Conservation (phyloP, 2,329 filamentous ascomycete species). For the Fusarium aywerte region DNA sequence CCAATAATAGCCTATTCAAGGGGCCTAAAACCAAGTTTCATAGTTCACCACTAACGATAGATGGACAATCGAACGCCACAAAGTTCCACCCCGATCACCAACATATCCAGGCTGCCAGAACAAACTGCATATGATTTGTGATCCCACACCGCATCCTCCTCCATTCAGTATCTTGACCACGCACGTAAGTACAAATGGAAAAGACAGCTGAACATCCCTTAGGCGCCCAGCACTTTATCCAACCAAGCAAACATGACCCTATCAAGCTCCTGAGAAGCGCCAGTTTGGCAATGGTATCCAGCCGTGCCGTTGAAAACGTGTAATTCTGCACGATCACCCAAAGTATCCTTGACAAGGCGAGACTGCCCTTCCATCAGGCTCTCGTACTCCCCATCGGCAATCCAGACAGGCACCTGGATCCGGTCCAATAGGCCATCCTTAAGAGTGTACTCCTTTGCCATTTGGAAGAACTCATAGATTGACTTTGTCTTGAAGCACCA, state of each 20-base stretch:
- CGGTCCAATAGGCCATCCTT: constrained; percentile 8
- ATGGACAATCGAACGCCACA: too few species aligned
- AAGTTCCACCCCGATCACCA: background rate
- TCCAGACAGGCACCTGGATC: constrained; percentile 43
- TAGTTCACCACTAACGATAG: too few species aligned
- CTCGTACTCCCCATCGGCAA: constrained; percentile 38
- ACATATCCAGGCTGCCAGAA: too few species aligned
- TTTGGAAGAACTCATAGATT: constrained; percentile 45
- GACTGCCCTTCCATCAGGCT: constrained; percentile 25
- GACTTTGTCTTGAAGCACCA: constrained; percentile 49
- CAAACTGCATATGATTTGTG: background rate
- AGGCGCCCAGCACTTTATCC: background rate
- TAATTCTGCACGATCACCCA: constrained; percentile 10
- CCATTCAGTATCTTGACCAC: too few species aligned
- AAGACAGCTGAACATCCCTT: fast-evolving
- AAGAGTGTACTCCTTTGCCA: constrained; percentile 27
- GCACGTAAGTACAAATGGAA: background rate
- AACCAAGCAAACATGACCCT: constrained; percentile 23
- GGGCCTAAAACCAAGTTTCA: too few species aligned
- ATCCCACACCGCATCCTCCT: fast-evolving
- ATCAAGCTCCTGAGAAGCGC: constrained; percentile 4
- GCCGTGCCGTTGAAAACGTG: constrained; percentile 23
- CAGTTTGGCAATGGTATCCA: constrained; percentile 25
- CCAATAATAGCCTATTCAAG: background rate
- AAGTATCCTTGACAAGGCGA: background rate